These are phyloP conservation scores for Trichomonas vaginalis DNA, from an alignment of 208 protist genomes.

Conservation along the genomic window DNA sequence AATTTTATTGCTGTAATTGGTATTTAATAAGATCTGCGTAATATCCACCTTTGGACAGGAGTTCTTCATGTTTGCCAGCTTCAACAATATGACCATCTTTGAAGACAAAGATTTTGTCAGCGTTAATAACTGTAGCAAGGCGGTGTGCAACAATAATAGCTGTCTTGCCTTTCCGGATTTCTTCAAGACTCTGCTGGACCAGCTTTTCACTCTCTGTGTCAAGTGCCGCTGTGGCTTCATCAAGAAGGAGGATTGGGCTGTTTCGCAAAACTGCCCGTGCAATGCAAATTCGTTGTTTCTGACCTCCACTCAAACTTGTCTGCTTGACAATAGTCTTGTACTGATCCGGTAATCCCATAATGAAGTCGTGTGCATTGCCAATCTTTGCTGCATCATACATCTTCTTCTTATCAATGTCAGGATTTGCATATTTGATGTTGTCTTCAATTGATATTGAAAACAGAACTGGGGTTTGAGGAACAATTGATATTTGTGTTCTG, in stretches of 20 bases:
- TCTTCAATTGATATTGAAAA: conserved; percentile 37
- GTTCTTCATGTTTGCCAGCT: background rate
- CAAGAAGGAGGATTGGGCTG: background rate
- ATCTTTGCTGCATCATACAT: conserved; percentile 31
- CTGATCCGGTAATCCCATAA: background rate
- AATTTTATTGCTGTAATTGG: background rate
- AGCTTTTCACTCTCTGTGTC: background rate
- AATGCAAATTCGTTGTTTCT: background rate
- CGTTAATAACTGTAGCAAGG: background rate
- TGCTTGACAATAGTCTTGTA: conserved; percentile 18
- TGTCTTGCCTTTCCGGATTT: background rate
- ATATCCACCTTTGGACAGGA: background rate
- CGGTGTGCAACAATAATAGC: background rate
- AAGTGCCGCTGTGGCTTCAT: background rate
- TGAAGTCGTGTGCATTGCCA: background rate
- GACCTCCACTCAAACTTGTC: background rate
- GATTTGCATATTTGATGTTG: conserved; percentile 40
- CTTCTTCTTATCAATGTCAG: conserved; percentile 17
- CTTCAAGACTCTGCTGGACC: background rate
- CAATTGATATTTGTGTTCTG: conserved; percentile 26
- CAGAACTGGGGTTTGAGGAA: conserved; percentile 40
- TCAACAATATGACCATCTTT: background rate
- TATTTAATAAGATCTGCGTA: background rate
- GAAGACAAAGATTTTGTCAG: background rate
- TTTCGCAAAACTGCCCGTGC: background rate